phyloP scores from a whole-genome alignment of 192 early-diverging fungal genomes.

The Coemansia aciculifera region DNA sequence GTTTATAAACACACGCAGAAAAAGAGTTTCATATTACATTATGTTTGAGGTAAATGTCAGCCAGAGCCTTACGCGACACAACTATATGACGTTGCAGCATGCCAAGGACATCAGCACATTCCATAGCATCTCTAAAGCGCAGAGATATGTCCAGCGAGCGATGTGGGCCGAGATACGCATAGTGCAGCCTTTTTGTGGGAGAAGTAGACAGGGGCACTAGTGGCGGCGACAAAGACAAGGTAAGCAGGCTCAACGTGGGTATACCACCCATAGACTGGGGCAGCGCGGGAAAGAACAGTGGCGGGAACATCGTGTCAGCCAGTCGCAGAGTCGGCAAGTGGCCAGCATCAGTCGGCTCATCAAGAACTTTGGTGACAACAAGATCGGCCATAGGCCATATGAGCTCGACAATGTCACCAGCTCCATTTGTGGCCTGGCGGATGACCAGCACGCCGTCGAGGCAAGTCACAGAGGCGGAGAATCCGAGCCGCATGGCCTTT shows the following conservation, averaged over 20 bases:
- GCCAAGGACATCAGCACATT: neutral
- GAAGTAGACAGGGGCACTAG: neutral
- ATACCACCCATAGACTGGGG: constrained; percentile 39
- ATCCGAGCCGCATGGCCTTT: constrained; percentile 18
- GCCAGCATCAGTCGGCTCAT: constrained; percentile 14
- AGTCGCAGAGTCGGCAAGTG: constrained; percentile 12
- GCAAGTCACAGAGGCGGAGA: constrained; percentile 23
- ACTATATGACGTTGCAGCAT: constrained; percentile 3
- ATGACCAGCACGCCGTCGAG: constrained; percentile 31
- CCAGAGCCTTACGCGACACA: constrained; percentile 25
- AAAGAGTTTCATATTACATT: constrained; percentile 22
- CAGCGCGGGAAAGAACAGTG: constrained; percentile 34
- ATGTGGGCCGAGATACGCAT: constrained; percentile 23
- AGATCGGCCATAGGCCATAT: constrained; percentile 49
- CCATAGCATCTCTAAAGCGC: constrained; percentile 11
- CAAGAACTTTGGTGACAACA: neutral
- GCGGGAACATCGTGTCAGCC: constrained; percentile 27
- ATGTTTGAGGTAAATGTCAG: constrained; percentile 31
- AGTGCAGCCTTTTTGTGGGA: constrained; percentile 3
- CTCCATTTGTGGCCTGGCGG: neutral
- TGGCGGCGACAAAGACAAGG: neutral
- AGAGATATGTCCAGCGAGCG: constrained; percentile 31
- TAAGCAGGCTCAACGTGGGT: neutral
- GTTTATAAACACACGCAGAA: neutral
- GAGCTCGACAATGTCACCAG: constrained; percentile 3